These are phyloP conservation scores for Benincasa hispida DNA, from an alignment of 306 rosid genomes.

Conservation along the genomic window DNA sequence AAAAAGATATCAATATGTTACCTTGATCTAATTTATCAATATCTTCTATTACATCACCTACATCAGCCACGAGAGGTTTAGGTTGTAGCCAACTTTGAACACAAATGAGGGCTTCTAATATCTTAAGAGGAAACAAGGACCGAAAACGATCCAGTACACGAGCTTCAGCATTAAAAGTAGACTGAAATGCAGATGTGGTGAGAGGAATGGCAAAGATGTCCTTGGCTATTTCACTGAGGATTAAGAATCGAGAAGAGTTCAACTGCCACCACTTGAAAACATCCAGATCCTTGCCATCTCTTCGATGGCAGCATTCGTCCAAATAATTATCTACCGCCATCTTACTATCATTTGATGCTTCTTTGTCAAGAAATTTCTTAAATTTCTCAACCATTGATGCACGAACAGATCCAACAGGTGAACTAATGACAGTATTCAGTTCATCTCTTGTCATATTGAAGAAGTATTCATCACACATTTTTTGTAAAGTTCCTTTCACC, in stretches of 20 bases:
- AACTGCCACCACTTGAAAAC: not conserved
- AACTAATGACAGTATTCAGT: not conserved
- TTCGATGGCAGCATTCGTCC: not conserved
- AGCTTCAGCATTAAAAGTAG: not conserved
- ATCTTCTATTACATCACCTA: not conserved
- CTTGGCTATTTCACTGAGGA: not conserved
- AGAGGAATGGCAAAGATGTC: not conserved
- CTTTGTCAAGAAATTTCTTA: not conserved
- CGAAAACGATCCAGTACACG: not conserved
- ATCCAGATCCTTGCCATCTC: not conserved
- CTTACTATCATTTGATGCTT: not conserved
- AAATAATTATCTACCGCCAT: not conserved
- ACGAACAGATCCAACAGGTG: not conserved
- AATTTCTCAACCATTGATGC: not conserved
- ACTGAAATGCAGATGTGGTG: not conserved
- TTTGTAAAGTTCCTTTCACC: not conserved
- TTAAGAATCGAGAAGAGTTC: not conserved
- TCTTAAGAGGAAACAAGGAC: not conserved
- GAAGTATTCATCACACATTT: not conserved
- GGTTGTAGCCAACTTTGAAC: not conserved
- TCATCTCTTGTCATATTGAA: not conserved
- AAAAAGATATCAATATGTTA: not conserved
- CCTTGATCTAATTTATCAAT: not conserved
- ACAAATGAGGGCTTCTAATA: not conserved
- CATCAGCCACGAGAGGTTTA: not conserved